Conservation (phyloP, 2,329 filamentous ascomycete genomes). For the Claviceps capensis region DNA sequence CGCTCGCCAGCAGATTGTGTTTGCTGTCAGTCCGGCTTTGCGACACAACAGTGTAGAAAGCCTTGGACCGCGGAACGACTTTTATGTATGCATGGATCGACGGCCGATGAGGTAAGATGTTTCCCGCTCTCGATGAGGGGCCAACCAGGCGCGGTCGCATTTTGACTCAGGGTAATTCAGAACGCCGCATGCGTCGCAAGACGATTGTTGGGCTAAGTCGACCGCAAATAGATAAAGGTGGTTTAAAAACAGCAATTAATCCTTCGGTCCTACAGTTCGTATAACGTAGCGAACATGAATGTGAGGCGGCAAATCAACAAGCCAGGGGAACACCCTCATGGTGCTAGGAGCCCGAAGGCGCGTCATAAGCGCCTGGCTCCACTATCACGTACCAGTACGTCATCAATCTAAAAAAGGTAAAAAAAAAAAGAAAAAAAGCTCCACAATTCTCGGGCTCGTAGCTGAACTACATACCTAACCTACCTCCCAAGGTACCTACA, state of each 20-base stretch:
- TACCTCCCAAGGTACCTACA: too few relatives aligned
- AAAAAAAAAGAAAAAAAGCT: too few relatives aligned
- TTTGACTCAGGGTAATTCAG: not conserved
- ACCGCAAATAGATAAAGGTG: not conserved
- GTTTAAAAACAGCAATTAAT: not conserved
- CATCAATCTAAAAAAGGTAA: too few relatives aligned
- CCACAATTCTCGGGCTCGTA: too few relatives aligned
- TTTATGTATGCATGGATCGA: not conserved
- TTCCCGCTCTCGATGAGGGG: not conserved
- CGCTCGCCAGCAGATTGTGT: not conserved
- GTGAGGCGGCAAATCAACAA: not conserved
- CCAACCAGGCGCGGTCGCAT: not conserved
- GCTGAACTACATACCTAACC: too few relatives aligned
- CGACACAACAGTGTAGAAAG: not conserved
- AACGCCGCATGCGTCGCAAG: not conserved
- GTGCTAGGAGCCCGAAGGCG: not conserved
- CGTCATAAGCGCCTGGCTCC: not conserved
- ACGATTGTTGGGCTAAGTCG: not conserved
- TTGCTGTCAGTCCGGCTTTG: not conserved
- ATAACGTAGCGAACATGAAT: not conserved
- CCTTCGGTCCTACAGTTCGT: not conserved
- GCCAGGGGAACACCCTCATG: too few relatives aligned
- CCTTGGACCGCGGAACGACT: not conserved
- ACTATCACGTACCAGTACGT: too few relatives aligned
- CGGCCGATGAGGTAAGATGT: not conserved